Base-by-base conservation (phyloP, 805 yeast species). In the Ogataea zsoltii region DNA sequence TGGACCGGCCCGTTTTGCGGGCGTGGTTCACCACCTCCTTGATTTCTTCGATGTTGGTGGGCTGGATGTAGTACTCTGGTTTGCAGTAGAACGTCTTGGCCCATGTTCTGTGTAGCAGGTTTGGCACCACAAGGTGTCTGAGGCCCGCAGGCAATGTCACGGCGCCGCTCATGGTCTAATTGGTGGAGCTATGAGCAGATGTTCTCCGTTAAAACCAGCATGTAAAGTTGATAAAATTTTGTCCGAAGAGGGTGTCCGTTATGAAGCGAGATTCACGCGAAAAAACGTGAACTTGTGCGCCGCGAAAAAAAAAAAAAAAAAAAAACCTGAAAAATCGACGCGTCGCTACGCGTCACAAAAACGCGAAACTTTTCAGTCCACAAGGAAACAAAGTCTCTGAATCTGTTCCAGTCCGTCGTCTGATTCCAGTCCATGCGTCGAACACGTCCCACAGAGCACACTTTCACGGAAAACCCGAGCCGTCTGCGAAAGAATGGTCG, bases 11-110 rank as follows among this genome's bases (percentile, higher is more conserved):
- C 18, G 70, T 61, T 37, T 67, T 58, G 38, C 77, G 70, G 3
- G 98, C 98, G 46, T 73, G 71, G 29, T 76, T 71, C 25, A 92
- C 88, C 44, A 92, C 72, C 15, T 68, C 72, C 45, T 72, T 72
- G 40, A 92, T 82, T 55, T 91, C 87, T n/a, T 80, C 87, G 5
- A 86, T 60, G 6, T 72, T 69, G 1, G 67, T 60, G 0, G 99
- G 99, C 67, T 89, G 96, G 64, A 88, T 83, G 57, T 77, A 86
- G 19, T 83, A 77, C 55, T 78, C 82, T 0, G 98, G 97, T 46
- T 71, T 73, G 58, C 96, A 84, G 29, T 69, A 60, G 66, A 86
- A 91, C 5, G 97, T 92, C 17, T 86, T 85, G 0, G 99, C 98
- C 99, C 98, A 94, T 7, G 94, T 85, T 29, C 64, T 62, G 60